Conservation (phyloP, 1,284 basidiomycete species). For the Irpex rosettiformis region DNA sequence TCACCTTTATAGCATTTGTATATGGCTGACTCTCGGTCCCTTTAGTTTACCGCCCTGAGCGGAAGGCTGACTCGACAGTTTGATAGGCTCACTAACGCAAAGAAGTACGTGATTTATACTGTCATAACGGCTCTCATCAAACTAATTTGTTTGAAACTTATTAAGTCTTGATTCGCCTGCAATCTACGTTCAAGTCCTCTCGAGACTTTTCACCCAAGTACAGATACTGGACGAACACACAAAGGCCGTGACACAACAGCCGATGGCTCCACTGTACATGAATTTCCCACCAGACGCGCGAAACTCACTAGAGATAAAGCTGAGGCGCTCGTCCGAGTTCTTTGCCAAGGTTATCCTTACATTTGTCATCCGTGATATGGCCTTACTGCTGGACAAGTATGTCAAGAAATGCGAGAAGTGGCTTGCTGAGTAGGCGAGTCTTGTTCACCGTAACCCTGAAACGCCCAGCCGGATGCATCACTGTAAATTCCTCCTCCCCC, state of each 20-base stretch:
- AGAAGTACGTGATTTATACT: constrained; percentile 62
- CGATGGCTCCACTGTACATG: constrained; percentile 65
- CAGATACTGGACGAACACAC: constrained; percentile 90
- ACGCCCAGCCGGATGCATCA: background rate
- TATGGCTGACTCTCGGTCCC: constrained; percentile 21
- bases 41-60: constrained; percentile 65
- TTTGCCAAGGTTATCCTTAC: constrained; percentile 87
- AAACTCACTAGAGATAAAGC: constrained; percentile 64
- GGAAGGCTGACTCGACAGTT: constrained; percentile 80
- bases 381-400: constrained; percentile 87
- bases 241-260: constrained; percentile 63
- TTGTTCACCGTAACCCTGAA: background rate
- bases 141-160: constrained; percentile 14
- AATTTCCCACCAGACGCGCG: constrained; percentile 66
- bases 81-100: constrained; percentile 89
- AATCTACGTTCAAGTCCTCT: constrained; percentile 79
- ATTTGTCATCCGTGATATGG: constrained; percentile 86
- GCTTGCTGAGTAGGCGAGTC: constrained; percentile 59
- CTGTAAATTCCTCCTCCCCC: background rate
- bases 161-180: constrained; percentile 83
- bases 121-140: constrained; percentile 12
- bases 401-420: constrained; percentile 88
- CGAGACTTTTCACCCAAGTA: constrained; percentile 68
- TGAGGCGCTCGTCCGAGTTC: constrained; percentile 85
- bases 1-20: constrained; percentile 12